Evolutionary conservation across 495 filamentous ascomycete genomes (phyloP).

Genomic region (Talaromyces liani): DNA sequence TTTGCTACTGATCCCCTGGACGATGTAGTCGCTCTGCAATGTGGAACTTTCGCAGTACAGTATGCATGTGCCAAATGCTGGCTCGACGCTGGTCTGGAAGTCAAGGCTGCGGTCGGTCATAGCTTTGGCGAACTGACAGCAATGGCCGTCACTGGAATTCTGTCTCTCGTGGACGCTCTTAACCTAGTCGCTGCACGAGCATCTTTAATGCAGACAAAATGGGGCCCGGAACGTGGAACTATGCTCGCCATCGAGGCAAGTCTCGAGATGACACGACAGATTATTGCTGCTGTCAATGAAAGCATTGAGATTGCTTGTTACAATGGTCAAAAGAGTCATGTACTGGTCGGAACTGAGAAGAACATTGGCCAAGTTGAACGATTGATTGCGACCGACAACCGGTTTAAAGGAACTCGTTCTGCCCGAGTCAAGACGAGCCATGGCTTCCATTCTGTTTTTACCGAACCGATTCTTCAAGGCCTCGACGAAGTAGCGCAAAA

Average conservation of each 20-base stretch:
- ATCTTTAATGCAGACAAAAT: constrained; percentile 25
- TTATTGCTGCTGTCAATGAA: constrained; percentile 5
- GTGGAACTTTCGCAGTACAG: constrained; percentile 28
- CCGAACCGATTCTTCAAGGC: neutral
- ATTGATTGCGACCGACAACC: neutral
- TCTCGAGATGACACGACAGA: constrained; percentile 12
- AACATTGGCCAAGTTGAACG: neutral
- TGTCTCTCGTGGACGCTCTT: constrained; percentile 22
- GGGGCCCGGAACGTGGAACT: constrained; percentile 31
- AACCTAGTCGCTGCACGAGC: constrained; percentile 30
- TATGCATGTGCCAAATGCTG: constrained; percentile 30
- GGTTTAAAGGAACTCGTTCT: neutral
- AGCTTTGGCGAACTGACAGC: constrained; percentile 33
- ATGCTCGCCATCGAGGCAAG: constrained; percentile 33
- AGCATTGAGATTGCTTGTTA: constrained; percentile 37
- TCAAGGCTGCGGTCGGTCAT: constrained; percentile 31
- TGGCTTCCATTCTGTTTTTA: constrained; percentile 2
- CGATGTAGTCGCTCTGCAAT: constrained; percentile 37
- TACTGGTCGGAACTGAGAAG: constrained; percentile 5
- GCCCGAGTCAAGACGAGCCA: neutral
- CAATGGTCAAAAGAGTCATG: constrained; percentile 39
- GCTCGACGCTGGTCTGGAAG: constrained; percentile 27
- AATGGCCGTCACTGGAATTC: constrained; percentile 17
- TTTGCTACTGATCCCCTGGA: constrained; percentile 29
- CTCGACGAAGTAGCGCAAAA: neutral